phyloP scores from a whole-genome alignment of 1,284 basidiomycete species.

The Trichosporon sp. region DNA sequence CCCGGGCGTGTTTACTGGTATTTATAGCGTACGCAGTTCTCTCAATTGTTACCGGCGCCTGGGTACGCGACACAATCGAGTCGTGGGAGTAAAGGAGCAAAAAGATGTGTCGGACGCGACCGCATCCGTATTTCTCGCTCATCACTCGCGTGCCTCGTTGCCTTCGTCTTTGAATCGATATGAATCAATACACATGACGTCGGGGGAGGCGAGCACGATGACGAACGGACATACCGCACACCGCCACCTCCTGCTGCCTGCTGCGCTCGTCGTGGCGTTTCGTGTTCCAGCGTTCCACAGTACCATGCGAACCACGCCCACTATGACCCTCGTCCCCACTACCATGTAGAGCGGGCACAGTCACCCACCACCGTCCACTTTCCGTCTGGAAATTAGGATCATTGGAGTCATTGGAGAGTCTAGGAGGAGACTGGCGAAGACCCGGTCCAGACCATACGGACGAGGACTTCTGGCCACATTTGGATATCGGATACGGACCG shows the following conservation, averaged over 20 bases:
- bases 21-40: background rate
- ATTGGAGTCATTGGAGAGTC: background rate
- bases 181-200: background rate
- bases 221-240: background rate
- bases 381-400: too few species aligned
- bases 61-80: background rate
- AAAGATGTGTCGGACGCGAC: too few species aligned
- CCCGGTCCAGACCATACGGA: background rate
- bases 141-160: slow-evolving; percentile 1
- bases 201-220: background rate
- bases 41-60: background rate
- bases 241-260: background rate
- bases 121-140: too few species aligned
- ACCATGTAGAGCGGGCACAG: too few species aligned
- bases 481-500: background rate
- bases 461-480: background rate
- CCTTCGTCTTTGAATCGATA: background rate
- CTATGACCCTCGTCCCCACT: background rate
- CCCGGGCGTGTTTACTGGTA: background rate
- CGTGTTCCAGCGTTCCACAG: slow-evolving; percentile 12
- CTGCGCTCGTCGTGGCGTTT: background rate
- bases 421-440: background rate
- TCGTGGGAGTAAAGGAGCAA: too few species aligned
- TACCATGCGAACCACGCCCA: too few species aligned
- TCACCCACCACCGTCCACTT: too few species aligned